A percentile compares a stretch with the other conserved stretches of the same genome.
phyloP scores from a whole-genome alignment of 2,329 filamentous ascomycete genomes.

The Didymella keratinophila region DNA sequence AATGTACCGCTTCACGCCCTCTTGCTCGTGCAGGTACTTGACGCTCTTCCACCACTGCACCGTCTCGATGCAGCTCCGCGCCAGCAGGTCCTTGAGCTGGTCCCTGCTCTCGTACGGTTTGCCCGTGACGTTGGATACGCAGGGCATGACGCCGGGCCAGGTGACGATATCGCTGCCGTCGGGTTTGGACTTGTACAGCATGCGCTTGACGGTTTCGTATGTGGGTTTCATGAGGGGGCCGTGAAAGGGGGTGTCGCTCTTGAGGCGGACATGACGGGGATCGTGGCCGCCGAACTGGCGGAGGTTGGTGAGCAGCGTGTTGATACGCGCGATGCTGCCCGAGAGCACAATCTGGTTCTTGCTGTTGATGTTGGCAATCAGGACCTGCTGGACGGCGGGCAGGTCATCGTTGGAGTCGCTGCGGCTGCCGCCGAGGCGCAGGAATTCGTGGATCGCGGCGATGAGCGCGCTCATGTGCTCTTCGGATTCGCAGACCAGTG shows the following conservation, averaged over 20 bases:
- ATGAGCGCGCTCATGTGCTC: slow-evolving; percentile 75
- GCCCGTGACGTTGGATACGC: slow-evolving; percentile 86
- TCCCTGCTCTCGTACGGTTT: slow-evolving; percentile 76
- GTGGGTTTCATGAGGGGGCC: slow-evolving; percentile 91
- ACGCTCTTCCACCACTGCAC: slow-evolving; percentile 96
- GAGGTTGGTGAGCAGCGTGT: slow-evolving; percentile 81
- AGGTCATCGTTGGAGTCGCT: slow-evolving; percentile 69
- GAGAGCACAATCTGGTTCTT: slow-evolving; percentile 96
- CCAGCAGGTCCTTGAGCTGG: slow-evolving; percentile 79
- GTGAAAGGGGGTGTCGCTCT: slow-evolving; percentile 90
- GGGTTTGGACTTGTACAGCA: slow-evolving; percentile 68
- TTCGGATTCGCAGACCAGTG: slow-evolving; percentile 81
- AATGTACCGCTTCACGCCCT: slow-evolving; percentile 83
- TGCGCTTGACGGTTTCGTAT: slow-evolving; percentile 72
- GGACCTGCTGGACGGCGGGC: slow-evolving; percentile 83
- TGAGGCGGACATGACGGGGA: slow-evolving; percentile 83
- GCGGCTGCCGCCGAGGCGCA: slow-evolving; percentile 72
- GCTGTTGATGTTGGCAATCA: slow-evolving; percentile 93
- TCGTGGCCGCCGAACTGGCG: slow-evolving; percentile 91
- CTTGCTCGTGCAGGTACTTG: slow-evolving; percentile 83
- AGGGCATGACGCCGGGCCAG: slow-evolving; percentile 78
- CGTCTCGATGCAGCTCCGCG: slow-evolving; percentile 86
- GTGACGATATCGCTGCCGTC: slow-evolving; percentile 71
- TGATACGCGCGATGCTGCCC: slow-evolving; percentile 83
- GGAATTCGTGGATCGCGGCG: slow-evolving; percentile 78